Evolutionary conservation across 306 rosid genomes (phyloP), one percentile per base, ranked within the genome.

Genomic region (Vigna angularis): DNA sequence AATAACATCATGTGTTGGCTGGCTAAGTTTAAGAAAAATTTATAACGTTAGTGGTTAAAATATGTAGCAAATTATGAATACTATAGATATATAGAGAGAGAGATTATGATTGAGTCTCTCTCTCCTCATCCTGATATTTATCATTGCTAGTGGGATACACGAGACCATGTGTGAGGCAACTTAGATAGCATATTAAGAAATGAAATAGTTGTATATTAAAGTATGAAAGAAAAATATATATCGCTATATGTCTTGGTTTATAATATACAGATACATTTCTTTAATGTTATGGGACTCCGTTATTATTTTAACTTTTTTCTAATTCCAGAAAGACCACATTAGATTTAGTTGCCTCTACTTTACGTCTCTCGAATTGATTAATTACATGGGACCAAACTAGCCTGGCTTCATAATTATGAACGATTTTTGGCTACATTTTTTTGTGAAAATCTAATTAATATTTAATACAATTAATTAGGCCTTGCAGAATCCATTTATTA

Each of bases 341-440:
- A 36, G 45, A 48, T 57, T 34, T 22, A 16, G 83, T 73, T 53
- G 69, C 34, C 63, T 67, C 68, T 55, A 47, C 80, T 66, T 66
- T 40, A 74, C 81, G 81, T 26, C 66, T 55, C 38, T 47, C 40
- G 22, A 56, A 73, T 66, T 44, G 49, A 64, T 74, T 76, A 70
- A 82, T 76, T 66, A 40, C 16, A 70, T 69, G 78, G 81, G 77
- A 75, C 85, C 77, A 38, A 65, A 42, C 30, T 55, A 20, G n/a
- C 38, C 55, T 74, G 57, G 70, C 68, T 73, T 80, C 69, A 51
- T 75, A 69, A 51, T 50, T 68, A 75, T 38, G 42, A 45, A 14
- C 24, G 1, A 10, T 16, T 48, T 45, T 74, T 81, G 9, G 68
- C 74, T 73, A 65, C 61, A 42, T 18, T 52, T 22, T 22, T 45